These are phyloP conservation scores for Blastomyces parvus DNA, from an alignment of 2,329 filamentous ascomycete species.

Conservation along the genomic window DNA sequence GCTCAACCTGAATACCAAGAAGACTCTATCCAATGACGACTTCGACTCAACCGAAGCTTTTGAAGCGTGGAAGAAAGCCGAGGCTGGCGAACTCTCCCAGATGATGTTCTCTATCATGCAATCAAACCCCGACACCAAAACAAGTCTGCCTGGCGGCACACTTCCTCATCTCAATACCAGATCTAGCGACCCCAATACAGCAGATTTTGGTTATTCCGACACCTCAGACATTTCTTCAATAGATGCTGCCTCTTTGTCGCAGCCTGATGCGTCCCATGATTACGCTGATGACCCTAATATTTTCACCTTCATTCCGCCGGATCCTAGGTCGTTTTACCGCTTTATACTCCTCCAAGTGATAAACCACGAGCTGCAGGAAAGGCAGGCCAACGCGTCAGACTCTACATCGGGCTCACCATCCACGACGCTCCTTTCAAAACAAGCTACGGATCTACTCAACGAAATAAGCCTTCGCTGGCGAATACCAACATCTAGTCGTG, in stretches of 20 bases:
- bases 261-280: constrained; percentile 41
- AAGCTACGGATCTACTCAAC: constrained; percentile 70
- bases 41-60: constrained; percentile 87
- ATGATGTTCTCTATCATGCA: constrained; percentile 90
- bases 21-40: constrained; percentile 69
- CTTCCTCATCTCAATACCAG: constrained; percentile 49
- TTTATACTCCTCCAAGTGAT: constrained; percentile 71
- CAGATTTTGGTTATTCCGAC: constrained; percentile 39
- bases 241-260: constrained; percentile 50
- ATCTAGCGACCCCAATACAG: constrained; percentile 27
- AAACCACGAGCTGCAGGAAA: constrained; percentile 43
- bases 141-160: constrained; percentile 54
- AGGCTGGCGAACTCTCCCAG: constrained; percentile 75
- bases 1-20: constrained; percentile 67
- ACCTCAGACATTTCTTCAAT: constrained; percentile 49
- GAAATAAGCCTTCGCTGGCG: constrained; percentile 85
- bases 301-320: constrained; percentile 83
- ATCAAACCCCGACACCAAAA: constrained; percentile 74
- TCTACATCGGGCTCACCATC: constrained; percentile 40
- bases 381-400: constrained; percentile 37
- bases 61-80: constrained; percentile 82
- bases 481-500: constrained; percentile 69
- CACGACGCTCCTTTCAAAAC: constrained; percentile 56
- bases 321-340: constrained; percentile 74
- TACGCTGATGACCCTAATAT: constrained; percentile 42